Percentiles rank a stretch among this genome's conserved stretches.
Evolutionary conservation across 2,329 filamentous ascomycete species (phyloP).

Genomic region (Paraphaeosphaeria minitans): DNA sequence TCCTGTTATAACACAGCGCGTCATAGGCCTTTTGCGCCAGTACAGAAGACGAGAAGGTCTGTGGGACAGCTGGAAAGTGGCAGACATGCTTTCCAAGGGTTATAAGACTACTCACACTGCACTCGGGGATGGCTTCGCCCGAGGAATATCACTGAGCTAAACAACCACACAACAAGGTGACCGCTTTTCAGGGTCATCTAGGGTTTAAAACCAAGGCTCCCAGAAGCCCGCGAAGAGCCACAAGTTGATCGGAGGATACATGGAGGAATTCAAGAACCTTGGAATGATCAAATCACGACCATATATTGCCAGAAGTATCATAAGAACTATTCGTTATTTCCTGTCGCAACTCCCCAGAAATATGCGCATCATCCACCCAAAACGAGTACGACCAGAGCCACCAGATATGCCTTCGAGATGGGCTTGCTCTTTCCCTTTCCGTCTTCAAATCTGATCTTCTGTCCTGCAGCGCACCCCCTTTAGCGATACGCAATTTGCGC

Average conservation of each 20-base stretch:
- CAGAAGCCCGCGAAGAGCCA: too few relatives aligned
- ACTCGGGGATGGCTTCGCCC: too few relatives aligned
- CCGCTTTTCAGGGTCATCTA: too few relatives aligned
- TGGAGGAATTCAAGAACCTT: too few relatives aligned
- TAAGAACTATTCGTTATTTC: slow-evolving; percentile 41
- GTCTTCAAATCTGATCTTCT: slow-evolving; percentile 50
- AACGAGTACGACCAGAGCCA: slow-evolving; percentile 52
- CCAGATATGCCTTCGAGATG: slow-evolving; percentile 52
- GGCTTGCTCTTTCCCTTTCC: slow-evolving; percentile 47
- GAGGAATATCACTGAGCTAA: too few relatives aligned
- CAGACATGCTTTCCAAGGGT: background rate
- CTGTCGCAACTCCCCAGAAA: slow-evolving; percentile 65
- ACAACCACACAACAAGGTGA: too few relatives aligned
- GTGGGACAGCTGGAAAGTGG: background rate
- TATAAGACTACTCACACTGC: too few relatives aligned
- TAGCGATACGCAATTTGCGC: slow-evolving; percentile 56
- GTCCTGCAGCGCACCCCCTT: slow-evolving; percentile 52
- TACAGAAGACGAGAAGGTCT: background rate
- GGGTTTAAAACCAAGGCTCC: too few relatives aligned
- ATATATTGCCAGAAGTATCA: too few relatives aligned
- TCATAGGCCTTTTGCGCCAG: background rate
- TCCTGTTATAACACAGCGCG: background rate
- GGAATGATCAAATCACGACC: too few relatives aligned
- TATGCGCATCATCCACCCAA: slow-evolving; percentile 62
- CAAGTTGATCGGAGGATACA: too few relatives aligned